Percentiles rank a stretch among this genome's conserved stretches.
phyloP scores from a whole-genome alignment of 2,329 filamentous ascomycete genomes.

The Scolecobasidium constrictum region DNA sequence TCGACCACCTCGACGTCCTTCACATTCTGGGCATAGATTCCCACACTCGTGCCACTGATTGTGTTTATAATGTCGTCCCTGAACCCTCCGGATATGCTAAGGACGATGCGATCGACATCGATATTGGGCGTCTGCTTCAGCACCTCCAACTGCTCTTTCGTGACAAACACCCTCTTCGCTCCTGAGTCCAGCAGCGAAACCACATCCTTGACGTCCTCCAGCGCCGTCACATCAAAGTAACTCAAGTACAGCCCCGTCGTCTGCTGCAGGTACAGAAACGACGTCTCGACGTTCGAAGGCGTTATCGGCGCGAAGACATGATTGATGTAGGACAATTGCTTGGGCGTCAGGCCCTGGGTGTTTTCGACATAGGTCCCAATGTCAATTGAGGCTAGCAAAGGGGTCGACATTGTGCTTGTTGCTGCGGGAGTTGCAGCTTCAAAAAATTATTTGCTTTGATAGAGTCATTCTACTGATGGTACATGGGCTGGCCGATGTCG shows the following conservation, averaged over 20 bases:
- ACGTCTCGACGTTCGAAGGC: conserved; percentile 33
- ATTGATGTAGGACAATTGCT: conserved; percentile 45
- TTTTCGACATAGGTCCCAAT: conserved; percentile 30
- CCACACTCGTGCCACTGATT: conserved; percentile 16
- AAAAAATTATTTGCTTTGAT: too few relatives aligned
- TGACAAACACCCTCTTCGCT: conserved; percentile 74
- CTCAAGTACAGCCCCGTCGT: conserved; percentile 47
- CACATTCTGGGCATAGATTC: conserved; percentile 16
- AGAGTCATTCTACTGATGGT: too few relatives aligned
- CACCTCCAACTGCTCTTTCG: conserved; percentile 52
- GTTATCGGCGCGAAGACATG: conserved; percentile 45
- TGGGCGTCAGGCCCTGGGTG: conserved; percentile 38
- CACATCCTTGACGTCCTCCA: conserved; percentile 62
- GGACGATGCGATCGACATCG: conserved; percentile 45
- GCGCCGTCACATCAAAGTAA: conserved; percentile 64
- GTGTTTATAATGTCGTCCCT: conserved; percentile 27
- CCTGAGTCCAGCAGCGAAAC: conserved; percentile 75
- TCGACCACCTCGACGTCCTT: conserved; percentile 31
- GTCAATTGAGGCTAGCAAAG: conserved; percentile 40
- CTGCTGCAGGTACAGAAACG: conserved; percentile 42
- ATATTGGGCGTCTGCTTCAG: conserved; percentile 42
- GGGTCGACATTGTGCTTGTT: conserved; percentile 17
- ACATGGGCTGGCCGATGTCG: too few relatives aligned
- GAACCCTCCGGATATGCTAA: conserved; percentile 36
- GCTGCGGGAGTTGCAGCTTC: too few relatives aligned